A percentile compares a stretch with the other conserved stretches of the same genome.
Evolutionary conservation across 495 filamentous ascomycete species (phyloP).

Genomic region (Penicillium cinerascens): DNA sequence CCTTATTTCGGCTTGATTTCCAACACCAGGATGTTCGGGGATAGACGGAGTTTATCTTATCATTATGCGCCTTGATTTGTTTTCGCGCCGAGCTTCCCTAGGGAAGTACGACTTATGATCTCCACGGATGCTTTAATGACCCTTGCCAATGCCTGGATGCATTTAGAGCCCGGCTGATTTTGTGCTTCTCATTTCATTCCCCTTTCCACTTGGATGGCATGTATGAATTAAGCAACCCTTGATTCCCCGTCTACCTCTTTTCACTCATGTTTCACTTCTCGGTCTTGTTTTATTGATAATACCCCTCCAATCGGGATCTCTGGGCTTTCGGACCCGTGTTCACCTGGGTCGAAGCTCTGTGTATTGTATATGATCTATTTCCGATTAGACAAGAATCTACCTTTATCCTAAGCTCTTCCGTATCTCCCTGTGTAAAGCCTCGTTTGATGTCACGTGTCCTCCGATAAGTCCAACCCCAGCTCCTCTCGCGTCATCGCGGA

Average conservation of each 20-base stretch:
- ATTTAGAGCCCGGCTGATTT: constrained; percentile 23
- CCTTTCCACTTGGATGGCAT: constrained; percentile 9
- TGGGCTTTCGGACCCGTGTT: constrained; percentile 20
- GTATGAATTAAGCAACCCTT: constrained; percentile 8
- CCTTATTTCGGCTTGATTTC: not conserved
- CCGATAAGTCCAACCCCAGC: constrained; percentile 24
- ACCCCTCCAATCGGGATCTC: constrained; percentile 27
- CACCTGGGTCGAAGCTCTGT: not conserved
- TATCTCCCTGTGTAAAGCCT: constrained; percentile 2
- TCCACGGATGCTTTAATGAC: constrained; percentile 23
- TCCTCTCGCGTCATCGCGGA: not conserved
- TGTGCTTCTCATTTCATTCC: constrained; percentile 13
- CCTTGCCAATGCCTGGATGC: constrained; percentile 33
- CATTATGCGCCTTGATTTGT: not conserved
- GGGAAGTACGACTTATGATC: constrained; percentile 23
- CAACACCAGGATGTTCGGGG: constrained; percentile 15
- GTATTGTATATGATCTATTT: constrained; percentile 25
- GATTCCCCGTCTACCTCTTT: constrained; percentile 11
- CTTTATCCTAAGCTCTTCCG: not conserved
- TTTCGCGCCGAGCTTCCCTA: constrained; percentile 6
- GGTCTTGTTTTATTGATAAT: constrained; percentile 42
- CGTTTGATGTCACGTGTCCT: constrained; percentile 26
- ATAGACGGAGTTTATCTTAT: constrained; percentile 15
- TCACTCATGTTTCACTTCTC: constrained; percentile 22
- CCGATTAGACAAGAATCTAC: constrained; percentile 3